Conservation (phyloP, 1,284 basidiomycete species). For the Apiotrichum porosum region DNA sequence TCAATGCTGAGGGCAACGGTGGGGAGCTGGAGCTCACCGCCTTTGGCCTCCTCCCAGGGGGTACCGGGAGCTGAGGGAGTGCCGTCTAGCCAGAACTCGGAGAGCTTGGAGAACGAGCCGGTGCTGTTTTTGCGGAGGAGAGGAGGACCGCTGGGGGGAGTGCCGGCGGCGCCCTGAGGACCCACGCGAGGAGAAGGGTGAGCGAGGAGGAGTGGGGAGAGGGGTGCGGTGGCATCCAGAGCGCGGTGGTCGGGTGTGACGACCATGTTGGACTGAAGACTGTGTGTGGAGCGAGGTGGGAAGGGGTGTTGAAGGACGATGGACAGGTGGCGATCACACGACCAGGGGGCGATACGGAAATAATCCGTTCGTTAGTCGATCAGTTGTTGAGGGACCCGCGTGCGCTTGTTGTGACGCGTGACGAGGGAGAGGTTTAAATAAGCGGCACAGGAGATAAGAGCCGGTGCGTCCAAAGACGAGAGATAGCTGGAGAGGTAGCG, state of each 20-base stretch:
- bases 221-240: slow-evolving; percentile 11
- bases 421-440: too few relatives aligned
- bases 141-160: slow-evolving; percentile 14
- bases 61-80: slow-evolving; percentile 12
- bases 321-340: background rate
- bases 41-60: slow-evolving; percentile 22
- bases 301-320: too few relatives aligned
- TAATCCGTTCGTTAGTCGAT: too few relatives aligned
- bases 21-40: slow-evolving; percentile 56
- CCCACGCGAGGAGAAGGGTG: background rate
- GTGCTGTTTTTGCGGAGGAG: slow-evolving; percentile 32
- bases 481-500: too few relatives aligned
- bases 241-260: slow-evolving; percentile 19
- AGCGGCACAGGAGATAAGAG: too few relatives aligned
- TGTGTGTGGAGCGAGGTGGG: slow-evolving; percentile 2
- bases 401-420: too few relatives aligned
- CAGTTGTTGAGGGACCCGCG: too few relatives aligned
- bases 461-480: too few relatives aligned
- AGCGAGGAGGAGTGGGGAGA: slow-evolving; percentile 21
- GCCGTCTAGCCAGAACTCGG: slow-evolving; percentile 42
- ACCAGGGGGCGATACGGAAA: background rate
- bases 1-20: slow-evolving; percentile 62
- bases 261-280: too few relatives aligned
- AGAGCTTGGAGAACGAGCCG: slow-evolving; percentile 42
- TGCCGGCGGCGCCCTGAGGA: background rate